Evolutionary conservation across 2,329 filamentous ascomycete genomes (phyloP), one percentile per base, ranked within the genome.

Genomic region (Alternaria triticimaculans): DNA sequence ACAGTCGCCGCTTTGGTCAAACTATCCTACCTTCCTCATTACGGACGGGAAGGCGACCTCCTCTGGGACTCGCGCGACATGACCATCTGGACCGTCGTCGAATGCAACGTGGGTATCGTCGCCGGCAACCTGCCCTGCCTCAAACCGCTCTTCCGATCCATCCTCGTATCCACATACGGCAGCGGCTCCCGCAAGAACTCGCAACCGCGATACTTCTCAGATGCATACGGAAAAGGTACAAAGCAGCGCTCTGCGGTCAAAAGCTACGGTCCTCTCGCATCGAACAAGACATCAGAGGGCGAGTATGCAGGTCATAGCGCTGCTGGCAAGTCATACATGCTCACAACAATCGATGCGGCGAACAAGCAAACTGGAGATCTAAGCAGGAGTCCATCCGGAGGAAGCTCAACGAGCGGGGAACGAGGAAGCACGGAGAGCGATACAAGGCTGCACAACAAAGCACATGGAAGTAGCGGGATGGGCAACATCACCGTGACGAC

Each of bases 81-180:
- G 2, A 85, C 83, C 43, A 79, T 84, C 53, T 84, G 83, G 83
- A 81, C 80, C 53, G 78, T 82, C 55, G 68, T 82, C 30, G 83
- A 85, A 67, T 78, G 81, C 43, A 81, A 81, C 65, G 70, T 83
- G 15, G 82, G 82, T 14, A 82, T 84, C 63, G 70, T 83, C 3
- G 82, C 82, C 0, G 81, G 81, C 6, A 82, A 80, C 10, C 73
- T 84, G 0, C 81, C 83, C 2, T 79, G 80, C 20, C 73, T 84
- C 30, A 82, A 81, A 12, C 82, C 82, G 1, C 72, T 84, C 15
- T 81, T 83, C 73, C 71, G 74, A 15, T 72, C 64, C 25, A 67
- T 80, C 10, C 76, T 82, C 41, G 75, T 78, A 12, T 72, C 71
- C 15, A 76, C 73, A 11, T 73, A 77, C 60, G 72, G 75, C 1